Percentiles rank a stretch among this genome's conserved stretches.
These are phyloP conservation scores for Torulaspora gathmanii DNA, from an alignment of 805 yeast species.

Conservation along the genomic window DNA sequence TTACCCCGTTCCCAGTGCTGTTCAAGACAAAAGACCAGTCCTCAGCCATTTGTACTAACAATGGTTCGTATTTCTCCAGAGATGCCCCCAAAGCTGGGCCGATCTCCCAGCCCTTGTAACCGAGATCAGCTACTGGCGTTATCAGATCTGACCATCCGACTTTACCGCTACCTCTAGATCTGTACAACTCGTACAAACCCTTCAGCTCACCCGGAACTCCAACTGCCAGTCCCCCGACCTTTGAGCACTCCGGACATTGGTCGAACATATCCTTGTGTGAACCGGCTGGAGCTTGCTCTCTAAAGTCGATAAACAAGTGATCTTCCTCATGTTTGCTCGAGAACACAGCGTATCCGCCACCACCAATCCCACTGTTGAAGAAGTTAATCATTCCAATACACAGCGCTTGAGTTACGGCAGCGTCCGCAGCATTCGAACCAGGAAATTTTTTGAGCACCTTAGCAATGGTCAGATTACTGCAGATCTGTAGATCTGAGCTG, in stretches of 20 bases:
- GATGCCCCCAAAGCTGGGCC: constrained; percentile 44
- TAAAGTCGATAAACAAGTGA: constrained; percentile 68
- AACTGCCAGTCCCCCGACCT: constrained; percentile 80
- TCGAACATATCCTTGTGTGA: constrained; percentile 65
- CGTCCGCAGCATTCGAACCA: constrained; percentile 85
- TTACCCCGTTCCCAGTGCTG: constrained; percentile 32
- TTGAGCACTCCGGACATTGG: constrained; percentile 44
- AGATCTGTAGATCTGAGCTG: constrained; percentile 38
- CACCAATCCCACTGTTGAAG: constrained; percentile 87
- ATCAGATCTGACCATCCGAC: constrained; percentile 68
- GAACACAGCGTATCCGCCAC: constrained; percentile 71
- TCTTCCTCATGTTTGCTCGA: constrained; percentile 38
- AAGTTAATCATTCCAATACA: constrained; percentile 83
- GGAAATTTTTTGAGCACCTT: constrained; percentile 30
- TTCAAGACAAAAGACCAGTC: constrained; percentile 57
- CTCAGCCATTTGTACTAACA: constrained; percentile 31
- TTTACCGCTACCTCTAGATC: constrained; percentile 63
- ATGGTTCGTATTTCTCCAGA: constrained; percentile 37
- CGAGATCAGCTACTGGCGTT: constrained; percentile 66
- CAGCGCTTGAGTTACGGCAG: constrained; percentile 80
- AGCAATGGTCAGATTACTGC: constrained; percentile 29
- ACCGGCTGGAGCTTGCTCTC: constrained; percentile 77
- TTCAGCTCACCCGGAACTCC: constrained; percentile 89
- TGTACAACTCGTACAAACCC: constrained; percentile 65
- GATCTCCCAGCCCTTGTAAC: constrained; percentile 59